Conservation (phyloP, 192 early-diverging fungal genomes). For the Endogone sp. region DNA sequence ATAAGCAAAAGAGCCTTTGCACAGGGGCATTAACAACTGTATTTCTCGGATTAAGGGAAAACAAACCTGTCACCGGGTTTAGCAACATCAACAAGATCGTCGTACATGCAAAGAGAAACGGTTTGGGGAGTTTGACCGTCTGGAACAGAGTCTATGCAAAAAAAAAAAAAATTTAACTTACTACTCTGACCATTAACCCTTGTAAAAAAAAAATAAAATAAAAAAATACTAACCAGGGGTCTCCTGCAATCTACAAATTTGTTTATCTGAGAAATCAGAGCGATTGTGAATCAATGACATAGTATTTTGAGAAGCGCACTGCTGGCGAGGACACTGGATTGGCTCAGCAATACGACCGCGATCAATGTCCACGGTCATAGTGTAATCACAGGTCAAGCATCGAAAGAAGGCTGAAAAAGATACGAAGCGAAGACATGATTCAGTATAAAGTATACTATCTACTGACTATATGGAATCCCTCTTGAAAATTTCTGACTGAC, state of each 20-base stretch:
- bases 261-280: conserved; percentile 91
- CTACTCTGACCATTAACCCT: not conserved
- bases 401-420: conserved; percentile 76
- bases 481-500: conserved; percentile 21
- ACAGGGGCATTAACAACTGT: no score
- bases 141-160: conserved; percentile 73
- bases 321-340: conserved; percentile 70
- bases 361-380: conserved; percentile 72
- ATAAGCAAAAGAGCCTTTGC: no score
- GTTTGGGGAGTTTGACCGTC: conserved; percentile 99
- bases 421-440: not conserved
- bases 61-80: conserved; percentile 86
- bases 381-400: conserved; percentile 86
- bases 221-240: conserved; percentile 65
- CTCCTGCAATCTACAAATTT: conserved; percentile 91
- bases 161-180: conserved; percentile 2
- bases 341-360: conserved; percentile 89
- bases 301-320: conserved; percentile 75
- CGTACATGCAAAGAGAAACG: conserved; percentile 85
- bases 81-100: conserved; percentile 89
- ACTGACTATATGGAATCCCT: conserved; percentile 6
- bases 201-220: not conserved
- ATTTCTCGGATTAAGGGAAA: not conserved
- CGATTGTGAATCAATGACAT: conserved; percentile 93
- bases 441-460: not conserved